phyloP scores from a whole-genome alignment of 2,329 filamentous ascomycete species.

The Trichocomaceae sp. region DNA sequence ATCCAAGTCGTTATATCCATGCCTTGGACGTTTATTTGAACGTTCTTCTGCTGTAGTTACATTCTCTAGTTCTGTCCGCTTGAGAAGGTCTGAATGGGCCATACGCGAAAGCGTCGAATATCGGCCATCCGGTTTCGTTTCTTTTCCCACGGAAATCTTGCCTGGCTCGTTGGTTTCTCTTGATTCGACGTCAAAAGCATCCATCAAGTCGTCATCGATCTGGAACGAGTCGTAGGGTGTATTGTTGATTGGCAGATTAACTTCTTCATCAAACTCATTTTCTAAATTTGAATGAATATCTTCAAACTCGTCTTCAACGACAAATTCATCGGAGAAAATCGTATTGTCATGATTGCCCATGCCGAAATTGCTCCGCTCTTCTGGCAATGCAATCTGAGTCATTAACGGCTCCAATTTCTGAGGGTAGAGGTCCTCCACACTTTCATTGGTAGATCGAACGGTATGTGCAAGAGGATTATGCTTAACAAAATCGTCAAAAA shows the following conservation, averaged over 20 bases:
- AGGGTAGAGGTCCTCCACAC: slow-evolving; percentile 80
- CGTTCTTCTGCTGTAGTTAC: neutral
- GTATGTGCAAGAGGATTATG: slow-evolving; percentile 47
- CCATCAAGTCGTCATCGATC: slow-evolving; percentile 8
- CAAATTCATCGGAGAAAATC: slow-evolving; percentile 44
- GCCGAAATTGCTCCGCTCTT: slow-evolving; percentile 17
- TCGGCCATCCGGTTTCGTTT: neutral
- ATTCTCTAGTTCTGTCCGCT: neutral
- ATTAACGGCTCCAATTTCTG: slow-evolving; percentile 46
- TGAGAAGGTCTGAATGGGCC: neutral
- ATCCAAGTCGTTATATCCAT: neutral
- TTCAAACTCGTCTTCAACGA: slow-evolving; percentile 38
- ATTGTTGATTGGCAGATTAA: slow-evolving; percentile 13
- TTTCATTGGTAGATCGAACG: slow-evolving; percentile 72
- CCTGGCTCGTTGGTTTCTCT: neutral
- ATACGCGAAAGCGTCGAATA: neutral
- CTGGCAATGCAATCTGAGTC: slow-evolving; percentile 16
- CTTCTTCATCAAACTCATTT: slow-evolving; percentile 15
- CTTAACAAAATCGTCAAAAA: slow-evolving; percentile 62
- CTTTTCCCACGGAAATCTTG: neutral
- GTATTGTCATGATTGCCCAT: slow-evolving; percentile 60
- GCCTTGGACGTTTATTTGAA: neutral
- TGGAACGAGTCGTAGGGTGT: slow-evolving; percentile 15
- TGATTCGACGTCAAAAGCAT: neutral
- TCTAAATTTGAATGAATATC: slow-evolving; percentile 27